Evolutionary conservation across 2,329 filamentous ascomycete genomes (phyloP).

Genomic region (Pseudogymnoascus sp.): DNA sequence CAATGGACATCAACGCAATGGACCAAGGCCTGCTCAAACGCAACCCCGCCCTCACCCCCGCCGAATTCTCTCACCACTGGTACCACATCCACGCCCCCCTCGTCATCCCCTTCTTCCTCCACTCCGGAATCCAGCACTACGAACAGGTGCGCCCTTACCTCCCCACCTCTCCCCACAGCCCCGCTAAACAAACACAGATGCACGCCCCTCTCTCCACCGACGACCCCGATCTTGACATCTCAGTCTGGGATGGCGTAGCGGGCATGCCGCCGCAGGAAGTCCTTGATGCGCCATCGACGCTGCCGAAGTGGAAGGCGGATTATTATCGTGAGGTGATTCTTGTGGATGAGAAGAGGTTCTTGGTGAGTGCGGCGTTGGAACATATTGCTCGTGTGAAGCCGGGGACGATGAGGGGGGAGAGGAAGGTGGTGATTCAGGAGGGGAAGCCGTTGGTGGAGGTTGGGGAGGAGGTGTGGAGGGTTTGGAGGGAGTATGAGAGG

Average conservation of each 20-base stretch:
- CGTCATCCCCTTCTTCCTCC: constrained; percentile 20
- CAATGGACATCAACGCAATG: neutral
- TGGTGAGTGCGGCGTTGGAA: constrained; percentile 17
- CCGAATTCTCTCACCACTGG: constrained; percentile 22
- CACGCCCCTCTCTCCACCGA: constrained; percentile 4
- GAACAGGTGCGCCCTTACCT: constrained; percentile 14
- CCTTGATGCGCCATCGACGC: neutral
- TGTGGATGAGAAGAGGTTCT: constrained; percentile 12
- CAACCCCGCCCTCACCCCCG: constrained; percentile 17
- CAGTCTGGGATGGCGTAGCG: constrained; percentile 9
- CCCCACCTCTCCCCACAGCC: neutral
- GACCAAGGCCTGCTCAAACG: constrained; percentile 21
- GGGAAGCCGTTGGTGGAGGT: constrained; percentile 18
- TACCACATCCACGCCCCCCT: constrained; percentile 18
- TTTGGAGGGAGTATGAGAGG: constrained; percentile 21
- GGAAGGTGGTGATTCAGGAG: constrained; percentile 18
- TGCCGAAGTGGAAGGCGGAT: constrained; percentile 16
- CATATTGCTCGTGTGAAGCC: constrained; percentile 15
- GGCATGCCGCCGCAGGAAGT: neutral
- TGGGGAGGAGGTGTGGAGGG: constrained; percentile 15
- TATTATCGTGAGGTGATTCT: constrained; percentile 20
- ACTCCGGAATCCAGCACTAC: constrained; percentile 17
- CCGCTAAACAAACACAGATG: constrained; percentile 4
- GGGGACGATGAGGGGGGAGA: constrained; percentile 15
- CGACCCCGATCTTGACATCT: constrained; percentile 5